Base-by-base conservation (phyloP, 768 basidiomycete genomes). In the Crassisporium funariophilum region DNA sequence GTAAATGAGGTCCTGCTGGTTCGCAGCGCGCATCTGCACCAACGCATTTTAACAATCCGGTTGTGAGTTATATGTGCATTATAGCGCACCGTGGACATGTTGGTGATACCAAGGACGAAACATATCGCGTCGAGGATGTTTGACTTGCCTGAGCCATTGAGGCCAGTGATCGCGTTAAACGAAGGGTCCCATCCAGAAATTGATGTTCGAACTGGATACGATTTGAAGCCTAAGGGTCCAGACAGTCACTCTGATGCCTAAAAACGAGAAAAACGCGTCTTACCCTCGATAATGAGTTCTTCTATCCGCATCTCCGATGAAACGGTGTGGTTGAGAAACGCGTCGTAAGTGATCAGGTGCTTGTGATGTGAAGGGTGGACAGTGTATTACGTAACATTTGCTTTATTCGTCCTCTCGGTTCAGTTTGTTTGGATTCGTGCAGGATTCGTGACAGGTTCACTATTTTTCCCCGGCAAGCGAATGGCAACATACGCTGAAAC, bases 41-140 rank as follows among this genome's bases (percentile, higher is more conserved):
- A 46, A 41, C 56, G 50, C 46, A 51, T 56, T 41, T 33, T 54
- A 40, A 20, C 38, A n/a, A 17, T 37, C 13, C 17, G 20, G 31
- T 12, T 4, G n/a, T 15, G 35, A 22, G 29, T 15, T n/a, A 21
- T 16, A 44, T 10, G 4, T 2, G 48, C 33, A 13, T 13, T 12
- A 9, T 15, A 5, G 62, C 81, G 44, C 52, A 91, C 95, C 52
- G 86, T 84, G n/a, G 88, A 74, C 88, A 98, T 91, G 66, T 98
- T 98, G 2, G 95, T 98, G 55, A 98, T 91, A 12, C 97, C 97
- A 15, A 99, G 78, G 12, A 98, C 97, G 64, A 99, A 99, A 69
- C 95, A 97, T 68, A 98, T 98, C 49, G 97, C 95, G 74, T 99
- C 97, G 53, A 99, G 83, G 59, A 99, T 98, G 72, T 99, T 99